A percentile compares a stretch with the other conserved stretches of the same genome.
Evolutionary conservation across 306 rosid genomes (phyloP).

Genomic region (Pterocarpus macrocarpus): DNA sequence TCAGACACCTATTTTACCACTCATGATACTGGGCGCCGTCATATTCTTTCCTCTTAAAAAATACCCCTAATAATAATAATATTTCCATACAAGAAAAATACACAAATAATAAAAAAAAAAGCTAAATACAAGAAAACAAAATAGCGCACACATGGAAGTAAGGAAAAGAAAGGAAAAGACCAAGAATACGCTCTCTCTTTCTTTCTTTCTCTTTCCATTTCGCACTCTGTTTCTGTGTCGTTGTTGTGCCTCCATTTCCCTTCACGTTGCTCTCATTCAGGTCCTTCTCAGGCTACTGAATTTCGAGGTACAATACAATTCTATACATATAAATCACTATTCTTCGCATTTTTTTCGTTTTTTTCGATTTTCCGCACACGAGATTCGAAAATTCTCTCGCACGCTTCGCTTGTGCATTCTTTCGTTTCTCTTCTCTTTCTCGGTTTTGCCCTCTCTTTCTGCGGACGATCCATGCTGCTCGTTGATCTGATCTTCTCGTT

Average conservation of each 20-base stretch:
- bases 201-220: neutral
- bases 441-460: neutral
- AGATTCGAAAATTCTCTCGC: neutral
- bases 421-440: neutral
- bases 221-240: neutral
- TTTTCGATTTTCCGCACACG: neutral
- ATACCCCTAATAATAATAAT: too few species aligned
- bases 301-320: constrained; percentile 6
- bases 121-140: neutral
- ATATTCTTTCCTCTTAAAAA: too few species aligned
- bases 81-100: too few species aligned
- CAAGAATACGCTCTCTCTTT: constrained; percentile 27
- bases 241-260: neutral
- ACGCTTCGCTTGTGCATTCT: constrained; percentile 7
- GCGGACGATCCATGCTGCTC: constrained; percentile 7
- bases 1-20: neutral
- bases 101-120: too few species aligned
- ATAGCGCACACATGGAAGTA: constrained; percentile 48
- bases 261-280: constrained; percentile 24
- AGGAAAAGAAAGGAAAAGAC: constrained; percentile 58
- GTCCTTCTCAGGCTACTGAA: constrained; percentile 1
- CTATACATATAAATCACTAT: neutral
- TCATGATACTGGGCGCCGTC: too few species aligned
- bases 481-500: constrained; percentile 67
- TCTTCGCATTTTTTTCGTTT: neutral